Evolutionary conservation across 441 rosid genomes (phyloP).

Genomic region (Brassica hybrid): DNA sequence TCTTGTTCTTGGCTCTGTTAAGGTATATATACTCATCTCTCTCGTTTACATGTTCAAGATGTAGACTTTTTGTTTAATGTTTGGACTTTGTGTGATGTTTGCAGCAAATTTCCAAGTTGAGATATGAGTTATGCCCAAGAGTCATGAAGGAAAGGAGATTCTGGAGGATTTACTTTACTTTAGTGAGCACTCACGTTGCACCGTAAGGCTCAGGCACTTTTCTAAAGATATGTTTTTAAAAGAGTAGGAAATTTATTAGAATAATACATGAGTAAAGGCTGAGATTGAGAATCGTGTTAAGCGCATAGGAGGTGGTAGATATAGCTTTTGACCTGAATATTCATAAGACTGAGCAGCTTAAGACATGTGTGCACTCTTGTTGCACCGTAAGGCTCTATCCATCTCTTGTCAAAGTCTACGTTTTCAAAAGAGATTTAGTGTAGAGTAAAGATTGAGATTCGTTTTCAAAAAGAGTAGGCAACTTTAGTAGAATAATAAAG

Average conservation of each 20-base stretch:
- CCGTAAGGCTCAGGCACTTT: constrained; percentile 52
- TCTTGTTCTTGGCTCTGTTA: constrained; percentile 69
- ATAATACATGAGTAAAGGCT: neutral
- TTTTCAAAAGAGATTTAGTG: neutral
- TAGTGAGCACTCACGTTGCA: constrained; percentile 71
- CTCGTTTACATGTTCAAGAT: neutral
- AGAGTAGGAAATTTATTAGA: neutral
- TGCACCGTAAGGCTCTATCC: too few species aligned
- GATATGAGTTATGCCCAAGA: constrained; percentile 73
- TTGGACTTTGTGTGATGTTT: constrained; percentile 8
- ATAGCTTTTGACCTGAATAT: constrained; percentile 8
- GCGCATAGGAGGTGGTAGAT: neutral
- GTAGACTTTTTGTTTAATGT: neutral
- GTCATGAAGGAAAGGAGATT: constrained; percentile 72
- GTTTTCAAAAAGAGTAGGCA: too few species aligned
- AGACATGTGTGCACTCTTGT: too few species aligned
- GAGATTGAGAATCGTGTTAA: constrained; percentile 7
- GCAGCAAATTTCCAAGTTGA: constrained; percentile 65
- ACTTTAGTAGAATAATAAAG: neutral
- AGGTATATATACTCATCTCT: constrained; percentile 43
- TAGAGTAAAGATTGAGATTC: too few species aligned
- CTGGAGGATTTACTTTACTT: constrained; percentile 77
- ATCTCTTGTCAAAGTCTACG: neutral
- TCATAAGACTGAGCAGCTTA: neutral
- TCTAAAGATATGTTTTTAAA: neutral